Conservation (phyloP, 768 basidiomycete genomes). For the Flagelloscypha sp. region DNA sequence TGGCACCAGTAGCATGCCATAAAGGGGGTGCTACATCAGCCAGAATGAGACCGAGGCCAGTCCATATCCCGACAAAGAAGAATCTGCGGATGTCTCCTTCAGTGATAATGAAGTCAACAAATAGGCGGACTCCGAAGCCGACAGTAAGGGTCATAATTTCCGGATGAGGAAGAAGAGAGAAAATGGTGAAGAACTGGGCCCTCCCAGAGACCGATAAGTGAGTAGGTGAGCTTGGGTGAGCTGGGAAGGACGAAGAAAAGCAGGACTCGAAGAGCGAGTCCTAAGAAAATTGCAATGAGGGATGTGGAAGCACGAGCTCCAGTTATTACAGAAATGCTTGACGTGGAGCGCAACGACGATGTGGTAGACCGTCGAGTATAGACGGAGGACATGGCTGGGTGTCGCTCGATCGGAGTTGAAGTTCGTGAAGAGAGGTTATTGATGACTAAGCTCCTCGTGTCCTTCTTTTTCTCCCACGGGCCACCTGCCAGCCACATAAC, state of each 20-base stretch:
- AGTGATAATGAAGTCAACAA: slow-evolving; percentile 63
- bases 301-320: too few relatives aligned
- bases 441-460: too few relatives aligned
- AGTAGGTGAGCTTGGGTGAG: slow-evolving; percentile 48
- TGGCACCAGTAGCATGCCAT: slow-evolving; percentile 34
- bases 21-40: slow-evolving; percentile 42
- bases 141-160: slow-evolving; percentile 65
- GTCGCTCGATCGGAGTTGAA: too few relatives aligned
- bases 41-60: slow-evolving; percentile 42
- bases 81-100: slow-evolving; percentile 41
- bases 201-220: slow-evolving; percentile 73
- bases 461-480: too few relatives aligned
- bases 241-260: background rate
- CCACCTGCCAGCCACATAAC: too few relatives aligned
- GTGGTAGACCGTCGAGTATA: too few relatives aligned
- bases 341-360: too few relatives aligned
- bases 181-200: slow-evolving; percentile 70
- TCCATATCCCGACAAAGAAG: slow-evolving; percentile 44
- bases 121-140: slow-evolving; percentile 58
- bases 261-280: background rate
- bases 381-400: too few relatives aligned
- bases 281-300: background rate
- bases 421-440: too few relatives aligned
- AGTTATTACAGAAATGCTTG: too few relatives aligned
- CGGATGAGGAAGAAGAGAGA: too few relatives aligned